Base-by-base conservation (phyloP, 306 rosid species). In the Argentina anserina region DNA sequence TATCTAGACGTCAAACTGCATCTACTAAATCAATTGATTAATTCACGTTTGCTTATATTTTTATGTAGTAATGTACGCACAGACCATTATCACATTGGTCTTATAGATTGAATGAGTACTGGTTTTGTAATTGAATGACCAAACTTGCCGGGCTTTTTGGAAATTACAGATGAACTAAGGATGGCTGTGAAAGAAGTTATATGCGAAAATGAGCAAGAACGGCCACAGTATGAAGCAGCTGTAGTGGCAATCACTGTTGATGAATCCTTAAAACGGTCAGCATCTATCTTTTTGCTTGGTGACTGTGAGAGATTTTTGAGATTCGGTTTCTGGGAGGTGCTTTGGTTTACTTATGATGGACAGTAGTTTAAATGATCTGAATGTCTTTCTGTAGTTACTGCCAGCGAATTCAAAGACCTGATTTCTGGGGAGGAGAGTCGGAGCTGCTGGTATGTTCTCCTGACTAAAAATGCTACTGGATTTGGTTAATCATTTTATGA, bases 401-500 rank as follows among this genome's bases (percentile, higher is more conserved):
- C 86, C 90, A 87, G 73, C 88, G 97, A 74, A 88, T 94, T 80
- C 82, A 9, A 41, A 80, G 82, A 64, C 89, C 95, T 47, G 91
- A 94, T 82, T 94, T 94, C 86, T 94, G 97, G 99, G 97, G 97
- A 77, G 97, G 99, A 79, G 99, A 94, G 77, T 91, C 97, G 1
- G 99, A 89, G 85, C 85, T 91, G 45, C 80, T 94, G 97, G 99
- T 94, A 34, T 85, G 88, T 87, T 61, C 45, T 76, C 76, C 73
- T 55, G 31, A 72, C 33, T 71, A 3, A 55, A 9, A 10, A 52
- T 25, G 29, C 59, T 52, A 3, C 21, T 21, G 59, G 21, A 58
- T 74, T 15, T 65, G 18, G 8, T 26, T 74, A 50, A 20, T 36
- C 29, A 21, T 28, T n/a, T 1, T 66, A 20, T 21, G 36, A 42